Base-by-base conservation (phyloP, 2,329 filamentous ascomycete species). In the Amauroascus verrucosus region DNA sequence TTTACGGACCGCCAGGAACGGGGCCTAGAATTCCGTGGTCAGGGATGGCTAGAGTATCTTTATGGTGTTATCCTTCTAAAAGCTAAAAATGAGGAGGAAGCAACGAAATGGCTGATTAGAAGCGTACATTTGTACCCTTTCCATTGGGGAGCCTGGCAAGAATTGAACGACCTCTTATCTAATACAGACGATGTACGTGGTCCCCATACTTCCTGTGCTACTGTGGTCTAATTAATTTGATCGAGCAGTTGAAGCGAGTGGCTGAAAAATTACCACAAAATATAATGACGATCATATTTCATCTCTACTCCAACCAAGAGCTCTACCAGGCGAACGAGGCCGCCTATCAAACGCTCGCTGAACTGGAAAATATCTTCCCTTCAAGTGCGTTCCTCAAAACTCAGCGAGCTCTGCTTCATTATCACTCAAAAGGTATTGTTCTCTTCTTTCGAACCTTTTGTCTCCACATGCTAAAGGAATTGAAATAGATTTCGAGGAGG, bases 61-160 rank as follows among this genome's bases (percentile, higher is more conserved):
- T 97, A 97, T 64, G 93, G 90, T 8, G 85, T 97, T 70, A 83
- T 96, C 13, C 75, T 97, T 16, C 80, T 88, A 33, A 95, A 90
- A 68, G 85, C 90, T 57, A 95, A 95, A 70, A 96, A 93, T 62
- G 89, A 95, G 60, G 78, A 83, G 43, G 78, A 86, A 56, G 93
- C 93, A 1, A 83, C 91, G 68, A 81, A 86, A 58, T 95, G 86
- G 78, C 77, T 98, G n/a, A 76, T 96, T 49, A 80, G 82, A 58
- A 95, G 90, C 64, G 87, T 96, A 8, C 86, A 94, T 66, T 74
- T 88, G 38, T 95, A 89, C 63, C 87, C 89, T 1, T 95, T 90
- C 79, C 95, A 97, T 65, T 98, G 93, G 93, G 88, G 89, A 6
- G 90, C 89, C 57, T 98, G 93, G 93, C 79, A 93, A 55, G 93